Conservation (phyloP, 805 yeast genomes). For the Jamesozyma spencerorum region DNA sequence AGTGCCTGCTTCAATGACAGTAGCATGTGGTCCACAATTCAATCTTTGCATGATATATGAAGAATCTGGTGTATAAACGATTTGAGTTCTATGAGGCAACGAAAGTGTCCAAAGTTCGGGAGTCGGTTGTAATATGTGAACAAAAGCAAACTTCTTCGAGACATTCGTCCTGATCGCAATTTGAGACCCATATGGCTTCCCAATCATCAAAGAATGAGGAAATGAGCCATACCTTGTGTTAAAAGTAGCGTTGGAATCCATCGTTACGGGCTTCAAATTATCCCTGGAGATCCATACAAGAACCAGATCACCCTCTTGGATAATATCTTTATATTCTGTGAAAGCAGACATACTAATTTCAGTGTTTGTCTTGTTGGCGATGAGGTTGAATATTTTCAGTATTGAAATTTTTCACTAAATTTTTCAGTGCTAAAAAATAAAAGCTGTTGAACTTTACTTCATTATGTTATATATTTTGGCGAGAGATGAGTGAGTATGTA, state of each 20-base stretch:
- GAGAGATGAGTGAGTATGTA: no score
- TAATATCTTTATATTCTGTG: constrained; percentile 49
- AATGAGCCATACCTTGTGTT: constrained; percentile 87
- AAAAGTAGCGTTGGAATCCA: constrained; percentile 49
- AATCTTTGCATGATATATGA: constrained; percentile 81
- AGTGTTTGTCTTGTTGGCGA: neutral
- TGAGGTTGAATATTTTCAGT: constrained; percentile 1
- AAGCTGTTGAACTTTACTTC: no score
- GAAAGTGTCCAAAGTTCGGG: constrained; percentile 97
- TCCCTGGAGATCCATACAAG: constrained; percentile 79
- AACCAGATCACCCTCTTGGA: constrained; percentile 81
- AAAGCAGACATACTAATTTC: constrained; percentile 28
- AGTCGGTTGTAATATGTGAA: constrained; percentile 81
- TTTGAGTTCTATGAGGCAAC: constrained; percentile 94
- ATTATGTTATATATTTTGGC: no score
- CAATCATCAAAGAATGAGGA: constrained; percentile 77
- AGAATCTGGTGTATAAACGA: constrained; percentile 93
- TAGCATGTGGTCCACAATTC: constrained; percentile 59
- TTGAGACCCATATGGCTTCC: constrained; percentile 75
- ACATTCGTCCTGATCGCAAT: constrained; percentile 62
- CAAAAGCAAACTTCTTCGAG: constrained; percentile 50
- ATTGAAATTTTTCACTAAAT: no score
- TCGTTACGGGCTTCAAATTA: constrained; percentile 62
- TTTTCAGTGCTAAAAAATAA: no score
- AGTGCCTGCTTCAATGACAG: constrained; percentile 94